Base-by-base conservation (phyloP, 2,329 filamentous ascomycete species). In the Colletotrichum australisinense region DNA sequence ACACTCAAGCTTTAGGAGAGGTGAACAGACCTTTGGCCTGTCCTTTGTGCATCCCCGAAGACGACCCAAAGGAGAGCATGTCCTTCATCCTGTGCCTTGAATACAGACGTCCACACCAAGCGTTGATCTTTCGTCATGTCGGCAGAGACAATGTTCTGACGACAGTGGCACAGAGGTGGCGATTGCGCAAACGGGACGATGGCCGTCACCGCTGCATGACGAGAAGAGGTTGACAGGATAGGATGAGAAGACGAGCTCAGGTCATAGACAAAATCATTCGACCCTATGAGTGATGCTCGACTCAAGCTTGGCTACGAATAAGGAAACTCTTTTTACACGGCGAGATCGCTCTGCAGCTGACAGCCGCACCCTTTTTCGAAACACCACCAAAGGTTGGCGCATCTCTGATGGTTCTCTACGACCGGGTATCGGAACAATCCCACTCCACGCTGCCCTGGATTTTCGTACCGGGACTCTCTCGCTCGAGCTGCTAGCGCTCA, bases 131-230 rank as follows among this genome's bases (percentile, higher is more conserved):
- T 71, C 46, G 35, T 66, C 57, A 64, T 65, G 53, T 55, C 60
- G 67, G 32, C 69, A 70, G 26, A 38, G 38, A 38, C 46, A 52
- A 24, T 14, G 46, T n/a, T 63, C 28, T 69, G 70, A 59, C 46
- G 56, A 58, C 24, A 38, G 42, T 46, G 62, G 56, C 56, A 65
- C 58, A 6, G 22, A 19, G 3, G 28, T 52, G 24, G 35, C 62
- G 22, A 56, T 11, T 56, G 32, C 32, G 49, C 7, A 19, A 64
- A 67, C 38, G 66, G 57, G 55, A 70, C 53, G 66, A 70, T 24
- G 12, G 16, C 57, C 71, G 42, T 56, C 60, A 62, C 28, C 24
- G 19, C 30, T 60, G 67, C 71, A 63, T 70, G n/a, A 32, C 19
- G 56, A 55, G 32, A 55, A 52, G 46, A n/a, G 12, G 2, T 30